phyloP scores from a whole-genome alignment of 305 asterid genomes.

The Fraxinus sp. region DNA sequence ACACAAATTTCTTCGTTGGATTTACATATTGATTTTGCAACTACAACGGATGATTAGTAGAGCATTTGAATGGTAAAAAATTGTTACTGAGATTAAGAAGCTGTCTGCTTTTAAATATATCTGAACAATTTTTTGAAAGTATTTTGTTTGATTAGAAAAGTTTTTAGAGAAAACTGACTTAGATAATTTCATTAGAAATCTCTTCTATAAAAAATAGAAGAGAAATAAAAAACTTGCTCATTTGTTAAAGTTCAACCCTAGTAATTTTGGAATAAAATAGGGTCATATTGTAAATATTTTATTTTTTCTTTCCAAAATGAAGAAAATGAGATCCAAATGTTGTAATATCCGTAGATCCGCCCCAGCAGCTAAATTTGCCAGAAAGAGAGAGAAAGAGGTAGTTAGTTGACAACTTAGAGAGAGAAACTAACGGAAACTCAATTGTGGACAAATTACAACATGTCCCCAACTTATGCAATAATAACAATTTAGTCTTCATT shows the following conservation, averaged over 20 bases:
- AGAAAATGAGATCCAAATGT: not conserved
- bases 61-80: not conserved
- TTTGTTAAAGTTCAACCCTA: not conserved
- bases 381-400: not conserved
- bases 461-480: not conserved
- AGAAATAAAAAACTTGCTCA: not conserved
- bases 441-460: not conserved
- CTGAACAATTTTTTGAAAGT: not conserved
- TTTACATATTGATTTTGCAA: not conserved
- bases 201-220: not conserved
- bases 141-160: not conserved
- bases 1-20: not conserved
- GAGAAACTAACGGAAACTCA: constrained; percentile 25
- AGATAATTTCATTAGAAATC: not conserved
- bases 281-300: not conserved
- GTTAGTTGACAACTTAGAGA: constrained; percentile 7
- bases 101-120: not conserved
- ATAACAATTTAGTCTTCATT: not conserved
- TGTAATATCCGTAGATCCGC: constrained; percentile 7
- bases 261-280: not conserved
- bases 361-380: constrained; percentile 11
- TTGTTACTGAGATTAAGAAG: not conserved
- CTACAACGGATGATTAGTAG: not conserved
- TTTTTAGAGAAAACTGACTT: not conserved
- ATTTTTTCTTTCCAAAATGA: not conserved